A percentile compares a stretch with the other conserved stretches of the same genome.
Conservation (phyloP, 345 rosid species). For the Corchorus capsularis region DNA sequence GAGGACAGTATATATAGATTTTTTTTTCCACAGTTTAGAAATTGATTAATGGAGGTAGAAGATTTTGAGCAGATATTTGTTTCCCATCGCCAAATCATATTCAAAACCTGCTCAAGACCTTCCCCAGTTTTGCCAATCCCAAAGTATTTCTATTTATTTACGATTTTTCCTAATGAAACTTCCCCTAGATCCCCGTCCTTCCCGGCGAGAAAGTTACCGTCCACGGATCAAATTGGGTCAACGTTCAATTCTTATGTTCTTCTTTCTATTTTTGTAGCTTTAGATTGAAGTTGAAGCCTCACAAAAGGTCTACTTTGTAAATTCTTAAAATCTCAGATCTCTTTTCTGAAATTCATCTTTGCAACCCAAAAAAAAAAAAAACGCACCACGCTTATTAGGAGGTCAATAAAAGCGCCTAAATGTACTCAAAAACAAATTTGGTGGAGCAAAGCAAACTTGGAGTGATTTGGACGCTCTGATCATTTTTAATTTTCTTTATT, state of each 20-base stretch:
- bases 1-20: neutral
- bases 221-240: neutral
- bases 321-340: neutral
- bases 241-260: neutral
- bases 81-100: neutral
- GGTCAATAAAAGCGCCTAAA: slow-evolving; percentile 15
- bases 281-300: neutral
- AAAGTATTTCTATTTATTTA: no score
- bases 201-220: neutral
- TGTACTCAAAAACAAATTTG: slow-evolving; percentile 20
- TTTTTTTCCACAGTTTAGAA: neutral
- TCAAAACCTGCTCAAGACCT: neutral
- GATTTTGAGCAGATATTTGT: neutral
- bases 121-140: neutral
- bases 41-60: neutral
- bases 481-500: neutral
- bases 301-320: slow-evolving; percentile 1
- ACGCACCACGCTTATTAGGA: neutral
- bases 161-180: no score
- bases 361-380: neutral
- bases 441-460: slow-evolving; percentile 19
- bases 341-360: neutral
- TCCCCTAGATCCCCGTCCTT: neutral
- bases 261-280: neutral
- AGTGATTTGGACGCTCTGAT: slow-evolving; percentile 33